Evolutionary conservation across 2,329 filamentous ascomycete species (phyloP).

Genomic region (Aureobasidium sp.): DNA sequence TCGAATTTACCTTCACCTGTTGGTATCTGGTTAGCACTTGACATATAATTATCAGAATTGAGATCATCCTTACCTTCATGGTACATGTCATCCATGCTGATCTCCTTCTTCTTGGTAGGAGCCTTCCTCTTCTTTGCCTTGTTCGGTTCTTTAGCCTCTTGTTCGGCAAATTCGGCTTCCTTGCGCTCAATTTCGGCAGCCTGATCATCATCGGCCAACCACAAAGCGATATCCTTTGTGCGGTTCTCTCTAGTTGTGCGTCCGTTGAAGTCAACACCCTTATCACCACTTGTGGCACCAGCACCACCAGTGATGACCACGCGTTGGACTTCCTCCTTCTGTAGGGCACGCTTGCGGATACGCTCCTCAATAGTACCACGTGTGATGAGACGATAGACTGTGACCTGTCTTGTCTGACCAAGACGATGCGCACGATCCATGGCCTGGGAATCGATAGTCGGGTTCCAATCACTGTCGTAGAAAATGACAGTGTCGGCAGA

Average conservation of each 20-base stretch:
- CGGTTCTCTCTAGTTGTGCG: conserved; percentile 73
- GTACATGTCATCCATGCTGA: conserved; percentile 90
- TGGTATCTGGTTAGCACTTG: conserved; percentile 24
- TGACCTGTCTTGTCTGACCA: conserved; percentile 90
- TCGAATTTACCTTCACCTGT: conserved; percentile 95
- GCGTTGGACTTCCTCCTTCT: conserved; percentile 97
- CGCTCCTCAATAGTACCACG: conserved; percentile 95
- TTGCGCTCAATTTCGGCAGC: conserved; percentile 88
- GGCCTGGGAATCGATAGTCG: conserved; percentile 95
- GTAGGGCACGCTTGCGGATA: conserved; percentile 89
- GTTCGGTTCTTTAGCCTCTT: conserved; percentile 43
- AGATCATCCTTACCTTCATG: conserved; percentile 72
- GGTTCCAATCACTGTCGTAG: conserved; percentile 99
- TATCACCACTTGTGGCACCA: conserved; percentile 47
- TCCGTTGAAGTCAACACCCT: conserved; percentile 83
- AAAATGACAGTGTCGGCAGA: conserved; percentile 98
- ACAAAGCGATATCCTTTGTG: conserved; percentile 97
- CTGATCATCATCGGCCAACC: conserved; percentile 95
- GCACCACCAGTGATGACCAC: conserved; percentile 89
- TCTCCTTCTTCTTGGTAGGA: conserved; percentile 51
- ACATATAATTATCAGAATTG: conserved; percentile 10
- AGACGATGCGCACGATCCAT: conserved; percentile 99
- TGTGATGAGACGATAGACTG: conserved; percentile 95
- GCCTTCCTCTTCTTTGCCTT: conserved; percentile 44
- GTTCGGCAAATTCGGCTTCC: conserved; percentile 72